phyloP scores from a whole-genome alignment of 208 protist genomes.

The Leishmania tropica region DNA sequence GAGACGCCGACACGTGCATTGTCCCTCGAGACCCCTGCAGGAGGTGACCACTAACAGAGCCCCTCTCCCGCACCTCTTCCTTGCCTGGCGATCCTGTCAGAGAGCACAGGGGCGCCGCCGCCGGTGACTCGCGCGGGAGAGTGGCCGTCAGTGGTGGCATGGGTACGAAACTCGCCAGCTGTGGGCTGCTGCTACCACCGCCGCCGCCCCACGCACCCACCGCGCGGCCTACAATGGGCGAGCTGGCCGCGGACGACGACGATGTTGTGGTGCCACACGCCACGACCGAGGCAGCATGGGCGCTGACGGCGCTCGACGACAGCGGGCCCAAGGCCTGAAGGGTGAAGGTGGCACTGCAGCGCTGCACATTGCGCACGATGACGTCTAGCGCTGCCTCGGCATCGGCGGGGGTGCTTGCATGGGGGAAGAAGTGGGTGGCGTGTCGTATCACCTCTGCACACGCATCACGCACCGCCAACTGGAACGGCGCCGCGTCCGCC shows the following conservation, averaged over 20 bases:
- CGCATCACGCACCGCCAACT: conserved; percentile 48
- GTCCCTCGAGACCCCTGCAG: conserved; percentile 2
- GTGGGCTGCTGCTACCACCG: conserved; percentile 4
- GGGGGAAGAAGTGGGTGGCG: conserved; percentile 40
- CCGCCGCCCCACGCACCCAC: background rate
- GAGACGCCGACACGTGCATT: background rate
- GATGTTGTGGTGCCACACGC: conserved; percentile 3
- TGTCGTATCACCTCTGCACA: conserved; percentile 48
- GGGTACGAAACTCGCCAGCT: background rate
- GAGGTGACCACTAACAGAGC: background rate
- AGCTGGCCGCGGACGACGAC: conserved; percentile 18
- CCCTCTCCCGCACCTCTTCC: background rate
- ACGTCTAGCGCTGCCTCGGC: conserved; percentile 45
- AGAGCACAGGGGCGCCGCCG: background rate
- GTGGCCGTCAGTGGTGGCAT: conserved; percentile 14
- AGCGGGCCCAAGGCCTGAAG: conserved; percentile 29
- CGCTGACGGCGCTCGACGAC: conserved; percentile 15
- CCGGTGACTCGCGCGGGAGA: background rate
- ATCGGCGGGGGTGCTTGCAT: conserved; percentile 21
- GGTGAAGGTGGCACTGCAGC: conserved; percentile 24
- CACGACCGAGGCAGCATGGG: background rate
- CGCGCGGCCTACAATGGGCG: conserved; percentile 5
- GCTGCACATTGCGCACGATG: conserved; percentile 38
- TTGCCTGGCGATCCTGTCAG: background rate
- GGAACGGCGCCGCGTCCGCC: conserved; percentile 35